Evolutionary conservation across 306 rosid genomes (phyloP).

Genomic region (Casuarina glauca): DNA sequence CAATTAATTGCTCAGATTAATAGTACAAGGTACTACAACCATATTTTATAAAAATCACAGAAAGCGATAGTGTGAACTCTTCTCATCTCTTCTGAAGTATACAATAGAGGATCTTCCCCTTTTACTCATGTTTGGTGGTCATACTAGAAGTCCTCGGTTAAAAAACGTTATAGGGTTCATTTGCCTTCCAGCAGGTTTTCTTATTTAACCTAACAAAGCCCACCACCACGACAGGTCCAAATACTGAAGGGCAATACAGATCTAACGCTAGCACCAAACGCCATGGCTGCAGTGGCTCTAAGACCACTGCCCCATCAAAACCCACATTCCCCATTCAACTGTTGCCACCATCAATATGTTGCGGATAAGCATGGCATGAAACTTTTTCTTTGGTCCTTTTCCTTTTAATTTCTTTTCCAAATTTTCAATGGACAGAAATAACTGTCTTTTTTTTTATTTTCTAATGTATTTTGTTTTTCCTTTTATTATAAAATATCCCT

Average conservation of each 20-base stretch:
- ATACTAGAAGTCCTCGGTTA: not conserved
- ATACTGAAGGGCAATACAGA: not conserved
- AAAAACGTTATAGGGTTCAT: not conserved
- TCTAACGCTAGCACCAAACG: not conserved
- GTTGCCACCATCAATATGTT: not conserved
- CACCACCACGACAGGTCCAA: not conserved
- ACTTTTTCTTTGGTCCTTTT: not conserved
- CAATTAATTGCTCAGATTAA: not conserved
- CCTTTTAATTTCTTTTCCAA: not conserved
- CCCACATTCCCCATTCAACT: conserved; percentile 5
- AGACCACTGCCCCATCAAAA: not conserved
- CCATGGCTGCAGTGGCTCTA: not conserved
- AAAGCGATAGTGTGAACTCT: not conserved
- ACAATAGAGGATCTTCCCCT: not conserved
- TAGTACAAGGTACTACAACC: not conserved
- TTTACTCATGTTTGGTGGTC: not conserved
- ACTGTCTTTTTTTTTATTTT: not conserved
- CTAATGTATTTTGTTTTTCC: not conserved
- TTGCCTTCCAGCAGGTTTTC: not conserved
- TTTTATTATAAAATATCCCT: not conserved
- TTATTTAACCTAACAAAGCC: not conserved
- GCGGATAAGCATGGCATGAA: not conserved
- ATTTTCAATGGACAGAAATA: too few relatives aligned
- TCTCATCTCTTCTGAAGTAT: not conserved
- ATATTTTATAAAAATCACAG: not conserved